Conservation (phyloP, 2,329 filamentous ascomycete species). For the Ilyonectria sp. region DNA sequence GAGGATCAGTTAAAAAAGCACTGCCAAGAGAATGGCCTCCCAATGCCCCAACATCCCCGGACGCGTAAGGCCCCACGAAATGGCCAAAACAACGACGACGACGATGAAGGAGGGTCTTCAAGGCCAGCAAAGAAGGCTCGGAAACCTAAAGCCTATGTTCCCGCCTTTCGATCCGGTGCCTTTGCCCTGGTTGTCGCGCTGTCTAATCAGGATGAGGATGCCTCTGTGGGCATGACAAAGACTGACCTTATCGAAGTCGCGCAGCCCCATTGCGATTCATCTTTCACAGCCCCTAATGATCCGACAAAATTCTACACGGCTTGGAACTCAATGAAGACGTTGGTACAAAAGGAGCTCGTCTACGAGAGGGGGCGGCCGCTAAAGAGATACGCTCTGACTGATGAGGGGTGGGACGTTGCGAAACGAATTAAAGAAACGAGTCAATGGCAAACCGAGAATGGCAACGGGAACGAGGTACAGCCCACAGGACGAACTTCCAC, state of each 20-base stretch:
- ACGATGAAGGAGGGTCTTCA: constrained; percentile 53
- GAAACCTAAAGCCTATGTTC: constrained; percentile 79
- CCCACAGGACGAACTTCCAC: constrained; percentile 17
- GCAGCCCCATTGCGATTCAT: constrained; percentile 80
- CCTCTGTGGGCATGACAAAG: constrained; percentile 73
- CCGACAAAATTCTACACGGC: constrained; percentile 82
- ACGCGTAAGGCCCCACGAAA: constrained; percentile 57
- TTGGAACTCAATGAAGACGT: constrained; percentile 86
- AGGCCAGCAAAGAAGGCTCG: constrained; percentile 70
- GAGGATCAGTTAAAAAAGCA: constrained; percentile 73
- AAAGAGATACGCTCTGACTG: constrained; percentile 79
- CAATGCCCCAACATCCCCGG: constrained; percentile 74
- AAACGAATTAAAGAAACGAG: constrained; percentile 72
- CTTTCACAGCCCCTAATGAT: constrained; percentile 78
- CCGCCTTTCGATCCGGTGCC: constrained; percentile 78
- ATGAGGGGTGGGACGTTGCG: constrained; percentile 84
- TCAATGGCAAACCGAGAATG: constrained; percentile 51
- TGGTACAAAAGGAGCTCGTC: constrained; percentile 81
- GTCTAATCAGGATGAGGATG: constrained; percentile 70
- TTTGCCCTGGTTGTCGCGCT: constrained; percentile 82
- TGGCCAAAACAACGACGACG: constrained; percentile 52
- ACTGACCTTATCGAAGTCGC: constrained; percentile 77
- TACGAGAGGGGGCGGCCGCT: constrained; percentile 79
- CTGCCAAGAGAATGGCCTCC: constrained; percentile 76
- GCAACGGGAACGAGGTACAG: constrained; percentile 25